These are phyloP conservation scores for Apophysomyces trapeziformis DNA, from an alignment of 371 early-diverging fungal genomes.

Conservation along the genomic window DNA sequence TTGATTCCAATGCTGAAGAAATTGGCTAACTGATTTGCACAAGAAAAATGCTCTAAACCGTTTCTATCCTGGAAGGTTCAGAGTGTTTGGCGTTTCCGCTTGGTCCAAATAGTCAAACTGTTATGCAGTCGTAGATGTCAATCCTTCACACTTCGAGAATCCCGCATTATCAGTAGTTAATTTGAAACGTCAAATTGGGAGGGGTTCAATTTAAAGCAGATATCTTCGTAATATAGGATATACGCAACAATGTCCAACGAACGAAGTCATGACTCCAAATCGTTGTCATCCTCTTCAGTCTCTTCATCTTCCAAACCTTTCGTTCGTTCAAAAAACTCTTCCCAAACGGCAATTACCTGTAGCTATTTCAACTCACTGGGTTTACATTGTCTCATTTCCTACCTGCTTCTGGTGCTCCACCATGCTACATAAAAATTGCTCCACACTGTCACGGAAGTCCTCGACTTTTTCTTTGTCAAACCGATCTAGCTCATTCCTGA, in stretches of 20 bases:
- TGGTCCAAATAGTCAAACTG: too few relatives aligned
- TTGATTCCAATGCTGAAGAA: too few relatives aligned
- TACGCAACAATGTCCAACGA: neutral
- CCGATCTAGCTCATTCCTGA: conserved; percentile 80
- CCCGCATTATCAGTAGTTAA: too few relatives aligned
- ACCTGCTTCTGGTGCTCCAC: conserved; percentile 86
- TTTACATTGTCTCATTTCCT: conserved; percentile 3
- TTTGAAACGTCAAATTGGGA: too few relatives aligned
- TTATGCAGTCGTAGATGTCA: too few relatives aligned
- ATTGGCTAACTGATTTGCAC: too few relatives aligned
- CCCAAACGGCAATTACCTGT: conserved; percentile 70
- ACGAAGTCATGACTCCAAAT: neutral
- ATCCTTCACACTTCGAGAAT: too few relatives aligned
- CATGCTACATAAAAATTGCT: conserved; percentile 76
- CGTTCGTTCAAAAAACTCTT: conserved; percentile 62
- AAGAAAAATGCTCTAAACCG: too few relatives aligned
- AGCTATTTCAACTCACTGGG: neutral
- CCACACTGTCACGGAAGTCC: conserved; percentile 79
- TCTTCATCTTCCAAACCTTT: conserved; percentile 29
- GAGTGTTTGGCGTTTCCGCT: too few relatives aligned
- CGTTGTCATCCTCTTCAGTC: neutral
- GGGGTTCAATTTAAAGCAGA: too few relatives aligned
- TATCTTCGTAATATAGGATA: neutral
- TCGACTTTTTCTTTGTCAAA: conserved; percentile 87
- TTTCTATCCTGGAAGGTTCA: too few relatives aligned